Evolutionary conservation across 768 basidiomycete genomes (phyloP).

Genomic region (Heimioporus sp.): DNA sequence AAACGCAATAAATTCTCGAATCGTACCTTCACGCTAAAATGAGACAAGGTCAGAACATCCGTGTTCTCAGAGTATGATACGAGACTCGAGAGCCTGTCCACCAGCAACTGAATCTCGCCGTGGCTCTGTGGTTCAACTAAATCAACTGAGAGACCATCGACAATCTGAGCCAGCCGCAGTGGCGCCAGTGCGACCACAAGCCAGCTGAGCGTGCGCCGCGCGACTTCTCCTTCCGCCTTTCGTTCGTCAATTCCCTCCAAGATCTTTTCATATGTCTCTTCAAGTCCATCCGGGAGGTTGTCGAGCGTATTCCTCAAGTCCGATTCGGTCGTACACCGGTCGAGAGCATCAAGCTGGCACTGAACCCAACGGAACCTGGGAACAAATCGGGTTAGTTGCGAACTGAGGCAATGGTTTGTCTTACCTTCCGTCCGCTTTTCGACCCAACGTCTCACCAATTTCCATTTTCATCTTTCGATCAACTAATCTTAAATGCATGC

Average conservation of each 20-base stretch:
- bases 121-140: too few species aligned
- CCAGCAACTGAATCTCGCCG: neutral
- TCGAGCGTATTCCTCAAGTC: neutral
- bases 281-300: neutral
- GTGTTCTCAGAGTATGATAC: conserved; percentile 2
- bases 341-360: neutral
- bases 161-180: neutral
- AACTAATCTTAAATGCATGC: neutral
- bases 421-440: neutral
- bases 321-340: neutral
- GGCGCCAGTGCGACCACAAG: neutral
- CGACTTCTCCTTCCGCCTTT: neutral
- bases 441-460: neutral
- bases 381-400: neutral
- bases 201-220: neutral
- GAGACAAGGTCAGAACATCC: neutral
- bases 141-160: neutral
- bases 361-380: neutral
- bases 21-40: conserved; percentile 13
- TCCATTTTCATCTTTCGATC: neutral
- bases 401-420: neutral
- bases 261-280: neutral
- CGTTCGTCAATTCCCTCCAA: neutral
- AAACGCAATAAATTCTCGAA: neutral
- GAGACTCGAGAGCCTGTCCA: neutral